These are phyloP conservation scores for Ophiostoma triangulosporum DNA, from an alignment of 2,329 filamentous ascomycete genomes.

Conservation along the genomic window DNA sequence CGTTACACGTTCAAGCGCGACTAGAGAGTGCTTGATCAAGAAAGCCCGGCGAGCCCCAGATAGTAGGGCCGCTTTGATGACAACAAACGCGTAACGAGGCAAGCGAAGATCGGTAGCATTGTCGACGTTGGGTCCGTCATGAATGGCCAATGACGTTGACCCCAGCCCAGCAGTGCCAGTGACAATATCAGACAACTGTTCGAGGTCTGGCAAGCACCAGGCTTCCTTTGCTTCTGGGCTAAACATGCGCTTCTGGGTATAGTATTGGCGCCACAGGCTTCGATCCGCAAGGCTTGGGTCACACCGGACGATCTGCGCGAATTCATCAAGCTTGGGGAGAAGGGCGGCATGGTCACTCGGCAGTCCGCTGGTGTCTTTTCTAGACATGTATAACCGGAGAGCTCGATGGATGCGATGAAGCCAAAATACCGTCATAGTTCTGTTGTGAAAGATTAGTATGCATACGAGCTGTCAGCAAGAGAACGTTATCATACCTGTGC, in stretches of 20 bases:
- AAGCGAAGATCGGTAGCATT: neutral
- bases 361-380: neutral
- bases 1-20: neutral
- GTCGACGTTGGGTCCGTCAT: too few species aligned
- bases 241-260: neutral
- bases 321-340: neutral
- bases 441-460: neutral
- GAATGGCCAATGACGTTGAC: too few species aligned
- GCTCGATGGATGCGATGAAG: neutral
- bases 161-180: neutral
- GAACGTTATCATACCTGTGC: neutral
- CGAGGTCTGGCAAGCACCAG: neutral
- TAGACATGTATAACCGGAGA: neutral
- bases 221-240: neutral
- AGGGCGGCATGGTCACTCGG: too few species aligned
- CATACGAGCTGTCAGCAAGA: too few species aligned
- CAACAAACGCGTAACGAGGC: neutral
- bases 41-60: neutral
- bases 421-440: neutral
- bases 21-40: neutral
- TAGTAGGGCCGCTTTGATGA: neutral
- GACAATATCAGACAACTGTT: neutral
- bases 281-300: neutral
- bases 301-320: neutral
- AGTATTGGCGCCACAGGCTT: neutral